Conservation (phyloP, 1,284 basidiomycete genomes). For the Cryptococcus wingfieldii region DNA sequence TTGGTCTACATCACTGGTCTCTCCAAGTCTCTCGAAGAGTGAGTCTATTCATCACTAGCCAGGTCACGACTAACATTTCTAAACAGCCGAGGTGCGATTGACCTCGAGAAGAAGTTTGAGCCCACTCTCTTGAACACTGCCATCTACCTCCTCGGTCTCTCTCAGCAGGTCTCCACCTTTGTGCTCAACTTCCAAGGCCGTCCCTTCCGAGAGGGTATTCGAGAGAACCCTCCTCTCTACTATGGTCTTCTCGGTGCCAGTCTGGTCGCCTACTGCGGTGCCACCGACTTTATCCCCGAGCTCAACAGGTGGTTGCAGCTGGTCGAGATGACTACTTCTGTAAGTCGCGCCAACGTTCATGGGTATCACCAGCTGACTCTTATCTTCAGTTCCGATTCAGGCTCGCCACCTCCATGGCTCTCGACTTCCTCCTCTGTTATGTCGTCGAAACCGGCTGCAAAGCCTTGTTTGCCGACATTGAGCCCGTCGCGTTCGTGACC, state of each 20-base stretch:
- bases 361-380: not conserved
- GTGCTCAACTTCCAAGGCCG: slow-evolving; percentile 96
- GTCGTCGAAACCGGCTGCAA: slow-evolving; percentile 79
- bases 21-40: slow-evolving; percentile 73
- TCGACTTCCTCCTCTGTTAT: slow-evolving; percentile 87
- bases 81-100: slow-evolving; percentile 67
- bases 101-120: slow-evolving; percentile 91
- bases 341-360: slow-evolving; percentile 49
- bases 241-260: slow-evolving; percentile 83
- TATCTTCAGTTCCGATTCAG: slow-evolving; percentile 67
- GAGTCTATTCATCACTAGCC: slow-evolving; percentile 38
- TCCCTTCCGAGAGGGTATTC: slow-evolving; percentile 92
- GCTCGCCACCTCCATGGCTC: slow-evolving; percentile 72
- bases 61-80: slow-evolving; percentile 50
- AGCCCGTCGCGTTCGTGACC: slow-evolving; percentile 79
- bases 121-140: slow-evolving; percentile 89
- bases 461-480: slow-evolving; percentile 77
- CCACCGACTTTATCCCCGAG: slow-evolving; percentile 91
- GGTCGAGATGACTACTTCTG: slow-evolving; percentile 75
- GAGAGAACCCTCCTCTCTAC: slow-evolving; percentile 85
- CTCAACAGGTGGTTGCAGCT: slow-evolving; percentile 95
- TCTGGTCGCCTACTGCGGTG: slow-evolving; percentile 84
- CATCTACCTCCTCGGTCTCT: slow-evolving; percentile 86
- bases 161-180: slow-evolving; percentile 94
- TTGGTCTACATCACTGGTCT: slow-evolving; percentile 87